A percentile compares a stretch with the other conserved stretches of the same genome.
phyloP scores from a whole-genome alignment of 495 filamentous ascomycete species.

The Neurospora sp. region DNA sequence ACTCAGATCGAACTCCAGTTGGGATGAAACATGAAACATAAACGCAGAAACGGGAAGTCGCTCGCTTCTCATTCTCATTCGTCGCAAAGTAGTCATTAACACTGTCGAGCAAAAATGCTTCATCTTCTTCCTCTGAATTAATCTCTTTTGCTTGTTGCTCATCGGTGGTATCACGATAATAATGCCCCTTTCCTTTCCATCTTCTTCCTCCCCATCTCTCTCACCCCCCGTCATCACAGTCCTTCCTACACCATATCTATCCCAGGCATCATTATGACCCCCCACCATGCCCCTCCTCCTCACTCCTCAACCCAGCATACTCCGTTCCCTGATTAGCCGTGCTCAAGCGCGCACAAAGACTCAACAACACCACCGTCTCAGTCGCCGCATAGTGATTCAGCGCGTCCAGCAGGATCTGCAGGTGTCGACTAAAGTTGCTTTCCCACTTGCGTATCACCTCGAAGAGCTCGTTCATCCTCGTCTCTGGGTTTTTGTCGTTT shows the following conservation, averaged over 20 bases:
- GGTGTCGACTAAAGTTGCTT: constrained; percentile 77
- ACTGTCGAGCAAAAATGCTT: neutral
- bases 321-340: constrained; percentile 62
- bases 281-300: constrained; percentile 33
- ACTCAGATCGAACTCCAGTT: neutral
- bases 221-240: neutral
- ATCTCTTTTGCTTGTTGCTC: neutral
- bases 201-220: neutral
- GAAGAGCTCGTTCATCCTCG: constrained; percentile 57
- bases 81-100: neutral
- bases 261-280: neutral
- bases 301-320: constrained; percentile 36
- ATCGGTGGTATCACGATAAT: neutral
- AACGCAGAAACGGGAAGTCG: neutral
- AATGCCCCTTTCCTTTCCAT: neutral
- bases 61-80: neutral
- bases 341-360: constrained; percentile 69
- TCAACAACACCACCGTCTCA: constrained; percentile 87
- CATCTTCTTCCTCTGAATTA: neutral
- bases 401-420: constrained; percentile 86
- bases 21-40: neutral
- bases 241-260: neutral
- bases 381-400: constrained; percentile 96
- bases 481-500: neutral
- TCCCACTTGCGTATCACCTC: constrained; percentile 84